Conservation (phyloP, 2,329 filamentous ascomycete species). For the Tolypocladium amazonense region DNA sequence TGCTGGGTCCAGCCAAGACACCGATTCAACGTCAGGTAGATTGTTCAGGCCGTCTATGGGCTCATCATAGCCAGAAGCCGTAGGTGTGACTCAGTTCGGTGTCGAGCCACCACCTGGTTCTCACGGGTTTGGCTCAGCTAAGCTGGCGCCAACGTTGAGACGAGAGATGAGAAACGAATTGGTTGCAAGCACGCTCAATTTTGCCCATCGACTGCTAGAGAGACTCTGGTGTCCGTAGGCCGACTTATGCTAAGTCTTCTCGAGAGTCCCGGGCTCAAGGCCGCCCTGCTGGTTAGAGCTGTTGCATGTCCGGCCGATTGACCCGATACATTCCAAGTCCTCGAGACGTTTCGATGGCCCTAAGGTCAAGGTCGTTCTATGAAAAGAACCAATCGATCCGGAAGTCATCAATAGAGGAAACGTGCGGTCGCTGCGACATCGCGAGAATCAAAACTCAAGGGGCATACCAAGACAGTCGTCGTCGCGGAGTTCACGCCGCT, state of each 20-base stretch:
- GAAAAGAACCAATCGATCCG: background rate
- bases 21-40: background rate
- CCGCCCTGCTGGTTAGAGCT: conserved; percentile 5
- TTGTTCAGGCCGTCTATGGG: background rate
- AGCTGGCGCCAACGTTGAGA: background rate
- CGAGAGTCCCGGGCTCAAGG: conserved; percentile 3
- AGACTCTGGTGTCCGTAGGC: no score
- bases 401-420: background rate
- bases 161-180: no score
- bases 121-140: no score
- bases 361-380: background rate
- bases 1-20: background rate
- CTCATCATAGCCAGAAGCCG: background rate
- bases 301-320: no score
- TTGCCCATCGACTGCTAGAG: no score
- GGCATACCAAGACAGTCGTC: background rate
- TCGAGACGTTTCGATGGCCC: no score
- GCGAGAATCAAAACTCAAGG: background rate
- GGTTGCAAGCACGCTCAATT: no score
- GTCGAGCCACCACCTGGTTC: background rate
- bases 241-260: no score
- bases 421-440: background rate
- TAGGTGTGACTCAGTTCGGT: background rate
- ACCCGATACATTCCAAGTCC: no score
- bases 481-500: background rate